Evolutionary conservation across 106 monocot genomes (phyloP), one percentile per base, ranked within the genome.

Genomic region (Apostasia shenzhenica): DNA sequence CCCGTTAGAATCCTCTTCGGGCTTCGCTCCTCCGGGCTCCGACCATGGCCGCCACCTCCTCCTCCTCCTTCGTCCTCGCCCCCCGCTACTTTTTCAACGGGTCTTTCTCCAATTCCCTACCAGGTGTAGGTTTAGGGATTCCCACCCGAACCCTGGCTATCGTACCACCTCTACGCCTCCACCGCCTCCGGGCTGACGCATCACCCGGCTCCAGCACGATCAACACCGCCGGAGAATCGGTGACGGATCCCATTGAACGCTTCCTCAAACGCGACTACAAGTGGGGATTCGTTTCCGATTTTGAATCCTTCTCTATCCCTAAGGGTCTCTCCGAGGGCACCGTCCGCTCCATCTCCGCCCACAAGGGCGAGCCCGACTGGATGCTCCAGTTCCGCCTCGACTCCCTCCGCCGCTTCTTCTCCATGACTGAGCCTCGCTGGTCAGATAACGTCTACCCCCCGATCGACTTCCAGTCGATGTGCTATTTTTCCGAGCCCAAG

Each of bases 281-380:
- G 64, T 70, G 50, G 43, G 77, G 77, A 56, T 95, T 95, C 74
- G 69, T 74, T 57, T 95, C 95, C 65, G 91, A 91, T 68, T 77
- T 95, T 77, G 95, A 95, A 61, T 82, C 91, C 73, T 75, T 84
- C 69, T 81, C 95, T 42, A 91, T 95, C 66, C 86, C 91, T 42
- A 95, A 95, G 67, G 95, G 95, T 12, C 84, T 95, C 54, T 78
- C 74, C 44, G 95, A 95, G 51, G 69, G 55, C 44, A 95, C 95
- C 60, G 57, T 95, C 70, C 88, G 95, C 42, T 39, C 80, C 62
- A 95, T 95, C 79, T 88, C 95, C 57, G 48, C 72, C 45, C 72
- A 70, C 66, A 95, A 95, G 66, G 81, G 65, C 54, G 91, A 95
- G 72, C 95, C 91, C 7, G 79, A 84, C 0, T 91, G 91, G 95